A percentile compares a stretch with the other conserved stretches of the same genome.
These are phyloP conservation scores for Coprinellus micaceus DNA, from an alignment of 768 basidiomycete genomes.

Conservation along the genomic window DNA sequence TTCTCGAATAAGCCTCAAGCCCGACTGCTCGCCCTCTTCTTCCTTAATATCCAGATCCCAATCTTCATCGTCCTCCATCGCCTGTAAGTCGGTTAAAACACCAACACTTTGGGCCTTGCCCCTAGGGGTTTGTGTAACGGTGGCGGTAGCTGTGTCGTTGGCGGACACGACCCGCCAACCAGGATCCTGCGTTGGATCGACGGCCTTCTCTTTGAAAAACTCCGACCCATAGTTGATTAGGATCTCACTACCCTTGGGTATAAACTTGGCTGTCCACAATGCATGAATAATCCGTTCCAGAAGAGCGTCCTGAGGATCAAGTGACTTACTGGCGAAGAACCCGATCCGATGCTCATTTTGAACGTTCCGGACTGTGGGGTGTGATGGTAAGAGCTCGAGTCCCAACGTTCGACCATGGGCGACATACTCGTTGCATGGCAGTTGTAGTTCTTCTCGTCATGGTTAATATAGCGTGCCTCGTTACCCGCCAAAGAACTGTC, in stretches of 20 bases:
- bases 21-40: too few relatives aligned
- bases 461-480: constrained; percentile 14
- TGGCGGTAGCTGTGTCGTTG: too few relatives aligned
- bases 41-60: too few relatives aligned
- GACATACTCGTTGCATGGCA: constrained; percentile 8
- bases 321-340: constrained; percentile 10
- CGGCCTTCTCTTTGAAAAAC: constrained; percentile 8
- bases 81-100: too few relatives aligned
- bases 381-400: neutral
- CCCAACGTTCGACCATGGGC: neutral
- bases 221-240: constrained; percentile 16
- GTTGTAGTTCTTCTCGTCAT: constrained; percentile 5
- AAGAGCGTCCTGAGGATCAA: too few relatives aligned
- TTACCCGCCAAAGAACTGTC: constrained; percentile 9
- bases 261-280: constrained; percentile 6
- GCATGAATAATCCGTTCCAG: neutral
- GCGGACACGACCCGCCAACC: too few relatives aligned
- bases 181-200: too few relatives aligned
- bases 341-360: constrained; percentile 14
- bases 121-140: too few relatives aligned
- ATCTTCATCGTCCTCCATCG: too few relatives aligned
- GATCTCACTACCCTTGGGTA: constrained; percentile 14
- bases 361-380: constrained; percentile 7
- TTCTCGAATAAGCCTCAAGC: too few relatives aligned
- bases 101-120: too few relatives aligned